These are phyloP conservation scores for Kodamaea sagamina DNA, from an alignment of 805 yeast genomes.

Conservation along the genomic window DNA sequence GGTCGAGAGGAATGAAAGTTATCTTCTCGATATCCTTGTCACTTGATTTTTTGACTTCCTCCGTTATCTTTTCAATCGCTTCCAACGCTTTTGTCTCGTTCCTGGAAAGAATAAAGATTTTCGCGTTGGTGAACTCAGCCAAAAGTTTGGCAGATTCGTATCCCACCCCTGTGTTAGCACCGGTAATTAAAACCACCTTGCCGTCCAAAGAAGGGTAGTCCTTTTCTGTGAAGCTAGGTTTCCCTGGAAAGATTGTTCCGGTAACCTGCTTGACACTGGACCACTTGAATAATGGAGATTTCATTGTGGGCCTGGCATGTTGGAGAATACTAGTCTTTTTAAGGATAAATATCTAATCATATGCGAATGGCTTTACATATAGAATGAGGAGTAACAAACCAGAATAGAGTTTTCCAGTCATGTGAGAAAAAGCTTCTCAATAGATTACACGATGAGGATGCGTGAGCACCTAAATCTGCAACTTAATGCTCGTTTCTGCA, in stretches of 20 bases:
- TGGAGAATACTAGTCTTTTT: not conserved
- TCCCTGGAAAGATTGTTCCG: slow-evolving; percentile 8
- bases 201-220: slow-evolving; percentile 40
- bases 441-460: not conserved
- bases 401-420: not conserved
- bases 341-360: not conserved
- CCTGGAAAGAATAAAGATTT: slow-evolving; percentile 40
- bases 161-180: slow-evolving; percentile 40
- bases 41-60: slow-evolving; percentile 18
- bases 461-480: too few species aligned
- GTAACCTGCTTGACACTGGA: slow-evolving; percentile 7
- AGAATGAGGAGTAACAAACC: not conserved
- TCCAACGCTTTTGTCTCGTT: slow-evolving; percentile 29
- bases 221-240: slow-evolving; percentile 29
- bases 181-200: slow-evolving; percentile 41
- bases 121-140: slow-evolving; percentile 30
- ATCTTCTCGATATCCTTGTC: slow-evolving; percentile 18
- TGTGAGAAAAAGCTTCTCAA: too few species aligned
- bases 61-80: slow-evolving; percentile 29
- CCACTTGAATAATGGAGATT: slow-evolving; percentile 5
- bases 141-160: slow-evolving; percentile 32
- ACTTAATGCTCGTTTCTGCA: slow-evolving; percentile 16
- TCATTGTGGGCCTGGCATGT: not conserved
- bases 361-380: too few species aligned
- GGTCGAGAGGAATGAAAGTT: slow-evolving; percentile 8